Evolutionary conservation across 2,329 filamentous ascomycete species (phyloP).

Genomic region (Colletotrichum cordylinicola): DNA sequence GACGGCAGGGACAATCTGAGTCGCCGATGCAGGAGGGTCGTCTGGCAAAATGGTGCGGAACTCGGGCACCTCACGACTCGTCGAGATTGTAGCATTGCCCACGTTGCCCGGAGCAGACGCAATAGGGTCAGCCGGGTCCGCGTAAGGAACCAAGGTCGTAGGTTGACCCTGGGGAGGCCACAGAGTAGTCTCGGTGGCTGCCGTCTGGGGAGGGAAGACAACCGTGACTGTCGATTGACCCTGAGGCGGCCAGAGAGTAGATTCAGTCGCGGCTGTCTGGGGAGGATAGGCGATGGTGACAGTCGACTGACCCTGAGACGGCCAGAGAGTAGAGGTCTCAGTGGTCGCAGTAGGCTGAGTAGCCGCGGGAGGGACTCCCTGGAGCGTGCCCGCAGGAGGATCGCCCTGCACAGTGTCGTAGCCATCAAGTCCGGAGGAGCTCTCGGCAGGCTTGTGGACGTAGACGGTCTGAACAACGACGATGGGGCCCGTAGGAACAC

Average conservation of each 20-base stretch:
- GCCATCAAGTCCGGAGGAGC: background rate
- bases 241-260: background rate
- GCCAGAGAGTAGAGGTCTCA: background rate
- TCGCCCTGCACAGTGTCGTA: background rate
- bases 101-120: background rate
- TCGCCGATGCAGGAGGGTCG: background rate
- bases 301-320: background rate
- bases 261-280: background rate
- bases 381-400: background rate
- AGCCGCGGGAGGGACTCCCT: background rate
- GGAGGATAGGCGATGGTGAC: background rate
- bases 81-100: background rate
- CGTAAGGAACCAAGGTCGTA: conserved; percentile 2
- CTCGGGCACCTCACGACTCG: background rate
- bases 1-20: background rate
- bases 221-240: background rate
- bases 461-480: conserved; percentile 6
- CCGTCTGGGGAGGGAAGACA: background rate
- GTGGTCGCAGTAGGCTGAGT: background rate
- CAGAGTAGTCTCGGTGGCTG: background rate
- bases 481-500: background rate
- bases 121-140: background rate
- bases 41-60: conserved; percentile 9
- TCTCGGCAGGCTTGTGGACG: conserved; percentile 1
- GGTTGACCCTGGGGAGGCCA: background rate